Base-by-base conservation (phyloP, 106 monocot species). In the Chionographis japonica region DNA sequence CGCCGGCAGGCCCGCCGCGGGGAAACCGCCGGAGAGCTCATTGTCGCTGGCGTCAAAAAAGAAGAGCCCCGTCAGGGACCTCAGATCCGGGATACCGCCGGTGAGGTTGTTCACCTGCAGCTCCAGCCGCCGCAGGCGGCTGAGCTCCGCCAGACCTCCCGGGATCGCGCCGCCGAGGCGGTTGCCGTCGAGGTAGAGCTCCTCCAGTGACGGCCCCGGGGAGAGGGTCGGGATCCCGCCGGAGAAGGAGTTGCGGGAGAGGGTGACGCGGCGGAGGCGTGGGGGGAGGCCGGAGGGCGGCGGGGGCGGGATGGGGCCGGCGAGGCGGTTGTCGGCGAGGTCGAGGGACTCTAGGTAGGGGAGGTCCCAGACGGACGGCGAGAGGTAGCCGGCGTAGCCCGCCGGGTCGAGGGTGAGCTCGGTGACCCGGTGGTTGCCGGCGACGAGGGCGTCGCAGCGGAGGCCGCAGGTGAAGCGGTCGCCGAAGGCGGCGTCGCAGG, bases 211-310 rank as follows among this genome's bases (percentile, higher is more conserved):
- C 3, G 75, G 56, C 20, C 71, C 19, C 40, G 63, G 41, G 9
- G 73, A 12, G 39, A 61, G 61, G 56, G 58, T 7, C 2, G 91
- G 91, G 56, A 87, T 69, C 12, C 19, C 27, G 66, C 91, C 82
- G 72, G 84, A 82, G 79, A 92, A 69, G 66, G 54, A 60, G 79
- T 92, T 92, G 37, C 77, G 65, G 40, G 91, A 92, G 87, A 87
- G 85, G 15, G 81, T 12, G 27, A 87, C 16, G 36, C 77, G 75
- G 75, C 75, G 84, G 69, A 87, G 84, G 50, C 2, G 10, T 3
- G 54, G 58, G 43, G 67, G 76, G 39, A 60, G 52, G 61, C 60
- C 50, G 15, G 43, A n/a, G 13, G 75, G 54, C 0, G 52, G 53
- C 2, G 72, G 68, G 0, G 73, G 4, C 1, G 85, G 87, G 53